These are phyloP conservation scores for Ceratobasidium sp. DNA, from an alignment of 1,284 basidiomycete genomes.

Conservation along the genomic window DNA sequence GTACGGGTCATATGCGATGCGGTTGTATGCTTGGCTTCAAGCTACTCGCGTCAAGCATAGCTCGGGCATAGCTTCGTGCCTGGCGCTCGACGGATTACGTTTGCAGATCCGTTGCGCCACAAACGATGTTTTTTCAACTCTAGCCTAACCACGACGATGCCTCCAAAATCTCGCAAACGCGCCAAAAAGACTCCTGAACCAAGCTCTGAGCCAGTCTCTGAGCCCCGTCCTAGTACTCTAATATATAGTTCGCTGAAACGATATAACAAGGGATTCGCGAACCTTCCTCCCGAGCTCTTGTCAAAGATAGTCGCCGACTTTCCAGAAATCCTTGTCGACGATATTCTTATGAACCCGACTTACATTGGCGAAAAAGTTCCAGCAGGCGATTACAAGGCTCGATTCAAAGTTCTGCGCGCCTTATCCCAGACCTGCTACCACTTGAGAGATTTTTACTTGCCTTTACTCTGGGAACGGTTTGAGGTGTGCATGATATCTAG, in stretches of 20 bases:
- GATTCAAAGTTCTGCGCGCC: conserved; percentile 8
- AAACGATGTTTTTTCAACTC: background rate
- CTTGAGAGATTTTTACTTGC: conserved; percentile 14
- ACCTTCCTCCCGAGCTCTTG: conserved; percentile 15
- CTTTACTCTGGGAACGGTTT: conserved; percentile 32
- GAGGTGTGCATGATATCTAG: conserved; percentile 5
- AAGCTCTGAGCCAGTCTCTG: background rate
- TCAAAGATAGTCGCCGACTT: conserved; percentile 2
- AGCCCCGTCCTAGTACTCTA: background rate
- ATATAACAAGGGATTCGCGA: background rate
- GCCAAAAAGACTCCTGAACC: background rate
- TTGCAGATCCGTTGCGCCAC: background rate
- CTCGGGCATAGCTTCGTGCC: background rate
- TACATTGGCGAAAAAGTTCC: background rate
- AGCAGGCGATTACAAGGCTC: background rate
- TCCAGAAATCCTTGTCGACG: conserved; percentile 7
- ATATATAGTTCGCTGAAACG: background rate
- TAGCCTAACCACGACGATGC: background rate
- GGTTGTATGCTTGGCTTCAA: too few relatives aligned
- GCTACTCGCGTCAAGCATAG: background rate
- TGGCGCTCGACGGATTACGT: too few relatives aligned
- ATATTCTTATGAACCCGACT: background rate
- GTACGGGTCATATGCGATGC: too few relatives aligned
- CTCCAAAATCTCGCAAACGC: conserved; percentile 16
- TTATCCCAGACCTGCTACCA: conserved; percentile 24